phyloP scores from a whole-genome alignment of 495 filamentous ascomycete genomes.

The Pseudevernia furfuracea region DNA sequence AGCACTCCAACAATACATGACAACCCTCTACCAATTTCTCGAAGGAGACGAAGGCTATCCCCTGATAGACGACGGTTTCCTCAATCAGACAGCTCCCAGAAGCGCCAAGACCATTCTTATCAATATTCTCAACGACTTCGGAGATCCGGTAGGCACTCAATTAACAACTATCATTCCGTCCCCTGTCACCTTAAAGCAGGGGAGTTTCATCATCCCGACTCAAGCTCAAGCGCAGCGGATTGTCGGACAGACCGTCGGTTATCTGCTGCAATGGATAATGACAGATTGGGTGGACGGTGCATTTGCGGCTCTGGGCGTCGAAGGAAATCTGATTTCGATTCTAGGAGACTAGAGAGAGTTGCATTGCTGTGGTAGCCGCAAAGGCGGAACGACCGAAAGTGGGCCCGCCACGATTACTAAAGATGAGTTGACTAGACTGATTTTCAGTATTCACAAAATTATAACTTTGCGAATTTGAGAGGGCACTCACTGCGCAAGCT shows the following conservation, averaged over 20 bases:
- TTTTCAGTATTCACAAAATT: no score
- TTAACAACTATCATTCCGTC: neutral
- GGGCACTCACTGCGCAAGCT: no score
- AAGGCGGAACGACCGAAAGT: no score
- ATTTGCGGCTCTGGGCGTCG: neutral
- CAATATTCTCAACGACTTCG: neutral
- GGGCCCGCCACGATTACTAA: no score
- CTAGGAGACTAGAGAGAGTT: neutral
- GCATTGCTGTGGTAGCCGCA: neutral
- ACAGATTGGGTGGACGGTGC: neutral
- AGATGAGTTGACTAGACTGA: no score
- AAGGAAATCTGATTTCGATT: neutral
- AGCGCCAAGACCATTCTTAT: neutral
- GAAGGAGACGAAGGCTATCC: neutral
- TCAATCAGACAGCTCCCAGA: neutral
- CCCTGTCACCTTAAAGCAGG: neutral
- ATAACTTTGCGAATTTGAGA: no score
- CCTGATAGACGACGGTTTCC: neutral
- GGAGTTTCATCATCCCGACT: neutral
- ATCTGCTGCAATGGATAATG: neutral
- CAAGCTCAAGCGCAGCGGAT: neutral
- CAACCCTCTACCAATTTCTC: neutral
- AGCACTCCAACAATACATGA: slow-evolving; percentile 4
- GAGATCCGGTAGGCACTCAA: neutral
- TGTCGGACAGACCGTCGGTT: neutral